Evolutionary conservation across 2,329 filamentous ascomycete species (phyloP), one percentile per base, ranked within the genome.

Genomic region (Fusarium haematococcum): DNA sequence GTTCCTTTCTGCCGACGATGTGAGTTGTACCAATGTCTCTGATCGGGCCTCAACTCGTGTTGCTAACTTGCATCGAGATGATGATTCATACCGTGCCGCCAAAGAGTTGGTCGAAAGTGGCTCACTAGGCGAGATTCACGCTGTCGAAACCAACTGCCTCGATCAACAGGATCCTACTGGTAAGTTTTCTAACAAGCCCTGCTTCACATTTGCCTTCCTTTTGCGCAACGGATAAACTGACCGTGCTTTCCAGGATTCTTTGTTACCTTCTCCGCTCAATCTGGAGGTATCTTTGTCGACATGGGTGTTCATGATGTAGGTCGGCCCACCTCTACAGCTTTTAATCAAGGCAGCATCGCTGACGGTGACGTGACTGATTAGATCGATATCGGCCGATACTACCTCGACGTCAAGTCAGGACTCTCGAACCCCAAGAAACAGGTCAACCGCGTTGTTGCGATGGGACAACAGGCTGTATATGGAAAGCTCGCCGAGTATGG

Each of bases 231-330:
- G n/a, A 16, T 16, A 1, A 18, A 32, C 45, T 63, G 14, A 63
- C 13, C 23, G 16, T n/a, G 13, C 4, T 14, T 33, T 30, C 58
- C 58, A 70, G 80, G 75, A 32, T 81, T 81, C 54, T 81, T 81
- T 39, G 78, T 81, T n/a, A 63, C 77, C 30, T 81, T 81, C 58
- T 81, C 80, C 13, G 80, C 74, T 59, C 77, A 78, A 61, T 81
- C 80, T 11, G 80, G 80, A 16, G 80, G 80, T 10, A 81, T 81
- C 58, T 81, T 81, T 70, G 69, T 81, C 56, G 80, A 81, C 65
- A 78, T 81, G 64, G 79, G 80, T 33, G 75, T 81, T 45, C 80
- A 81, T 63, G 76, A 77, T 20, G 78, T 80, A 67, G 50, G 70
- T 32, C 11, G 4, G 14, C 27, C 32, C 48, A n/a, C 25, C 35